Conservation (phyloP, 768 basidiomycete genomes). For the Suillus cothurnatus region DNA sequence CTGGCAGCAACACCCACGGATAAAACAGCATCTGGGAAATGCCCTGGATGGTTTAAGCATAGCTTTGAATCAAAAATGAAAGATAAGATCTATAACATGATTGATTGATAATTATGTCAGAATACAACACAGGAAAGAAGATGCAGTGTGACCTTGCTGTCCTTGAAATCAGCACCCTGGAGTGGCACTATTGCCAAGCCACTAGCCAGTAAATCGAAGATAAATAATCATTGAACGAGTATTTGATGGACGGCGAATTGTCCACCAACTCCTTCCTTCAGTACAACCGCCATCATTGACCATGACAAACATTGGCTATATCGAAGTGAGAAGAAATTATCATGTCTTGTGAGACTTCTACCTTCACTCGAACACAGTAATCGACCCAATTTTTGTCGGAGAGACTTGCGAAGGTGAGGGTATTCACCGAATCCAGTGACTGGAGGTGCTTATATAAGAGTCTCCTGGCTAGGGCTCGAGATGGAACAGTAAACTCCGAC, state of each 20-base stretch:
- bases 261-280: constrained; percentile 11
- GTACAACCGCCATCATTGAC: constrained; percentile 53
- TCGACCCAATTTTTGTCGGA: constrained; percentile 50
- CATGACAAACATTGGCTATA: constrained; percentile 69
- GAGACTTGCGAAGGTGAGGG: constrained; percentile 49
- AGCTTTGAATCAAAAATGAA: too few species aligned
- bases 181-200: too few species aligned
- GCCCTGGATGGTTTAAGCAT: too few species aligned
- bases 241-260: constrained; percentile 29
- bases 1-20: too few species aligned
- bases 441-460: constrained; percentile 54
- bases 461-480: constrained; percentile 53
- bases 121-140: too few species aligned
- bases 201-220: constrained; percentile 31
- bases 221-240: constrained; percentile 50
- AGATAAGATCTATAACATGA: too few species aligned
- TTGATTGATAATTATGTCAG: too few species aligned
- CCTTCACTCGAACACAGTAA: constrained; percentile 46
- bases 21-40: too few species aligned
- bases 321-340: background rate
- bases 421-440: constrained; percentile 38
- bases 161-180: too few species aligned
- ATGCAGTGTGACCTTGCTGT: too few species aligned
- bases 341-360: constrained; percentile 17
- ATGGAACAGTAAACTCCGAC: constrained; percentile 39